Percentiles rank a stretch among this genome's conserved stretches.
Conservation (phyloP, 768 basidiomycete genomes). For the Tricholoma furcatifolium region DNA sequence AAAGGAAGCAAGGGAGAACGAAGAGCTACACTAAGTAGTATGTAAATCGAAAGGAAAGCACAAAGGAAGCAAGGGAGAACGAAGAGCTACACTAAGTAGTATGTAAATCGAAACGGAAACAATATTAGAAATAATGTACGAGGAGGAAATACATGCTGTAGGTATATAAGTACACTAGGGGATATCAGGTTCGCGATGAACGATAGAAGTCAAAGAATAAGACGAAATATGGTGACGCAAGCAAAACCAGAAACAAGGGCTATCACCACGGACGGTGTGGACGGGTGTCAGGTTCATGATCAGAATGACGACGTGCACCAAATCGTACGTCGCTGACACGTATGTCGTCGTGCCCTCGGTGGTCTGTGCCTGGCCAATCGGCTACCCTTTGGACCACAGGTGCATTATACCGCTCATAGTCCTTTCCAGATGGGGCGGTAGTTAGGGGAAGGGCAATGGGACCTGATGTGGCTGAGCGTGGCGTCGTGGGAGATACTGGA, state of each 20-base stretch:
- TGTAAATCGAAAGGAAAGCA: background rate
- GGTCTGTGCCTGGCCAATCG: constrained; percentile 14
- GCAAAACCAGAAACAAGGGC: background rate
- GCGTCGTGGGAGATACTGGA: constrained; percentile 55
- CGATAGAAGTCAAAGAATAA: background rate
- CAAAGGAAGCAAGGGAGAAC: background rate
- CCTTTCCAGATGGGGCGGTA: constrained; percentile 3
- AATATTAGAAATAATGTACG: constrained; percentile 14
- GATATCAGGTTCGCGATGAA: constrained; percentile 6
- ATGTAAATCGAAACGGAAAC: background rate
- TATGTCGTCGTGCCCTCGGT: constrained; percentile 16
- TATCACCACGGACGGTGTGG: constrained; percentile 49
- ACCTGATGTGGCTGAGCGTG: constrained; percentile 40
- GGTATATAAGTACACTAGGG: constrained; percentile 12
- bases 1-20: background rate
- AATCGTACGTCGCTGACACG: constrained; percentile 21
- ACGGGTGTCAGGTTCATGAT: constrained; percentile 38
- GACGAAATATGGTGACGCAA: background rate
- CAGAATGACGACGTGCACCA: constrained; percentile 25
- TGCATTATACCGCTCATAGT: constrained; percentile 11
- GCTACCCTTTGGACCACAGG: constrained; percentile 1
- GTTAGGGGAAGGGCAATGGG: background rate
- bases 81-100: background rate
- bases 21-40: background rate
- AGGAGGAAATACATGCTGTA: background rate